Percentiles rank a stretch among this genome's conserved stretches.
Evolutionary conservation across 2,329 filamentous ascomycete species (phyloP).

Genomic region (Pseudogymnoascus pannorum): DNA sequence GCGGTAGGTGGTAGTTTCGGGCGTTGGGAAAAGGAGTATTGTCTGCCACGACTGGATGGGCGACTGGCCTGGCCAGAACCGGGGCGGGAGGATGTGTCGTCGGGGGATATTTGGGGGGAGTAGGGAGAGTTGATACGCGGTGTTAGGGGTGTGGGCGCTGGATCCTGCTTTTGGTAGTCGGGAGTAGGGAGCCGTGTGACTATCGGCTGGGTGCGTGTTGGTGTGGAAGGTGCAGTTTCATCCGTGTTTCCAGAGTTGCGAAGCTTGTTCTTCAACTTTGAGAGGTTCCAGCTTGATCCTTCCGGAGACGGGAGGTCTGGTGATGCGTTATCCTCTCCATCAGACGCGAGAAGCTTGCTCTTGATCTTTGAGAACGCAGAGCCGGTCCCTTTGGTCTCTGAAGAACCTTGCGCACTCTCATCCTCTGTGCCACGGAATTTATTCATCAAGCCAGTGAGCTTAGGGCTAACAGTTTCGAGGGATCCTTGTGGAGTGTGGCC

Average conservation of each 20-base stretch:
- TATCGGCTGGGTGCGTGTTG: neutral
- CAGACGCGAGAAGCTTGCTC: neutral
- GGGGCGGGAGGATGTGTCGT: neutral
- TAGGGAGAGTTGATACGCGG: neutral
- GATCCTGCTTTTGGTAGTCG: neutral
- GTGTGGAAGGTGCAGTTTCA: neutral
- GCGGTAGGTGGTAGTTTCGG: neutral
- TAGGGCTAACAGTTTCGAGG: neutral
- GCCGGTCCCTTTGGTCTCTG: neutral
- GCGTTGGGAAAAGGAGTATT: neutral
- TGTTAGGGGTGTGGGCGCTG: neutral
- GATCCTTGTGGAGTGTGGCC: neutral
- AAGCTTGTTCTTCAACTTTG: conserved; percentile 6
- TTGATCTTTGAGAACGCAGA: conserved; percentile 6
- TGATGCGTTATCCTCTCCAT: neutral
- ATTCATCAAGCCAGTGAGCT: neutral
- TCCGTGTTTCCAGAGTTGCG: neutral
- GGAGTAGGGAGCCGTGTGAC: neutral
- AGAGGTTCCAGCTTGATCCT: neutral
- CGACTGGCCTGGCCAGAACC: neutral
- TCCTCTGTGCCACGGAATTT: neutral
- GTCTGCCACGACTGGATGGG: neutral
- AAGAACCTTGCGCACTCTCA: neutral
- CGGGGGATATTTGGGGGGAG: conserved; percentile 3
- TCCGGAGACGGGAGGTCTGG: neutral